Evolutionary conservation across 805 yeast genomes (phyloP).

Genomic region (Blastobotrys terrestris): DNA sequence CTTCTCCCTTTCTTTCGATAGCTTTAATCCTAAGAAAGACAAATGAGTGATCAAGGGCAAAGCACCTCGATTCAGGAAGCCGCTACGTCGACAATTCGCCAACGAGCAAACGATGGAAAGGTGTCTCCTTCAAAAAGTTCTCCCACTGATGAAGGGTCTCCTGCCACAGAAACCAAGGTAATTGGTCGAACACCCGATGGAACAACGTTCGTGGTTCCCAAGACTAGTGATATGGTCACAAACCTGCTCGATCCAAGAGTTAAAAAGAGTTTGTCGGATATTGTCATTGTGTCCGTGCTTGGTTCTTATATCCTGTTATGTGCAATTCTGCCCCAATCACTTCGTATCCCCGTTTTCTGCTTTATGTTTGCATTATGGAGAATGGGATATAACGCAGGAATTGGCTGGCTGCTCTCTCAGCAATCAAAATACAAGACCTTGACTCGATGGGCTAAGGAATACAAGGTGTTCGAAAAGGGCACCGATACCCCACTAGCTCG

Average conservation of each 20-base stretch:
- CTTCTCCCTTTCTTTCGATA: neutral
- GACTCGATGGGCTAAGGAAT: conserved; percentile 45
- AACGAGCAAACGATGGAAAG: neutral
- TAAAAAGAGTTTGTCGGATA: conserved; percentile 60
- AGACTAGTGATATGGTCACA: conserved; percentile 78
- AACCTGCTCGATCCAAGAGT: conserved; percentile 73
- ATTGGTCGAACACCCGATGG: conserved; percentile 30
- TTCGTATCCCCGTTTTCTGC: conserved; percentile 39
- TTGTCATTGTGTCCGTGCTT: conserved; percentile 47
- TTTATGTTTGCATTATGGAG: conserved; percentile 68
- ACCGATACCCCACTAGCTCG: conserved; percentile 10
- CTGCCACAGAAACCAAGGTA: too few species aligned
- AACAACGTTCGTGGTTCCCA: conserved; percentile 38
- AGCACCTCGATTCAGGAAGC: neutral
- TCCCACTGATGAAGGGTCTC: too few species aligned
- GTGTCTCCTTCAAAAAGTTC: too few species aligned
- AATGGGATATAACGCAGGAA: conserved; percentile 69
- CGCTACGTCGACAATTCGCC: neutral
- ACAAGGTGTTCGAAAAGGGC: conserved; percentile 40
- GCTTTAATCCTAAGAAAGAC: neutral
- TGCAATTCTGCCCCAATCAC: conserved; percentile 21
- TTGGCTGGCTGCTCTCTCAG: conserved; percentile 58
- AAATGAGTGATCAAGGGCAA: neutral
- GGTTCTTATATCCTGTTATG: conserved; percentile 29
- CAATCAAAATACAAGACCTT: conserved; percentile 57